A percentile compares a stretch with the other conserved stretches of the same genome.
Conservation (phyloP, 2,329 filamentous ascomycete genomes). For the Diplodia seriata region DNA sequence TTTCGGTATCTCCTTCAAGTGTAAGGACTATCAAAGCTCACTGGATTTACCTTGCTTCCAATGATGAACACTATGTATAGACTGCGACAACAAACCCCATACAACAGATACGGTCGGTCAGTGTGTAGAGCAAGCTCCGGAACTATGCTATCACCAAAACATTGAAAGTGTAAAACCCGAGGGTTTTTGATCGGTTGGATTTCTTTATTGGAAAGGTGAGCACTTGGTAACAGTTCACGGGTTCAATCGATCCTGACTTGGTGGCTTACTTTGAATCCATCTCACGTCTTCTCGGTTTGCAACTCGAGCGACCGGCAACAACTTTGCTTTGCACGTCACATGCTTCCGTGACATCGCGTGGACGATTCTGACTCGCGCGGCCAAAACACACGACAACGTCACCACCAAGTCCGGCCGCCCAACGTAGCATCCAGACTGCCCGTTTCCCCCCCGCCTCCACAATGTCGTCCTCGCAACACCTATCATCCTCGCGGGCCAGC, state of each 20-base stretch:
- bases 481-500: conserved; percentile 15
- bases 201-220: too few relatives aligned
- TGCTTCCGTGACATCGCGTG: background rate
- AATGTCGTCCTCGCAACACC: conserved; percentile 21
- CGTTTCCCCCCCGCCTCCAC: background rate
- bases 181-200: too few relatives aligned
- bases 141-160: too few relatives aligned
- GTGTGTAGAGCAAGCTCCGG: too few relatives aligned
- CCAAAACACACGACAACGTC: conserved; percentile 16
- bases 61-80: background rate
- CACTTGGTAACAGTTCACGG: too few relatives aligned
- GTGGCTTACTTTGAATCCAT: too few relatives aligned
- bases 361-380: conserved; percentile 8
- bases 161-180: too few relatives aligned
- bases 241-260: too few relatives aligned
- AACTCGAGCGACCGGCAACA: background rate
- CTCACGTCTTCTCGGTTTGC: too few relatives aligned
- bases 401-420: background rate
- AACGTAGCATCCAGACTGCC: background rate
- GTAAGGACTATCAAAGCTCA: background rate
- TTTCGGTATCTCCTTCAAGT: background rate
- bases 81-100: too few relatives aligned
- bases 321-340: conserved; percentile 2
- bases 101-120: too few relatives aligned
- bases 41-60: background rate